Percentiles rank a stretch among this genome's conserved stretches.
phyloP scores from a whole-genome alignment of 495 filamentous ascomycete species.

The Bacidia rubella region DNA sequence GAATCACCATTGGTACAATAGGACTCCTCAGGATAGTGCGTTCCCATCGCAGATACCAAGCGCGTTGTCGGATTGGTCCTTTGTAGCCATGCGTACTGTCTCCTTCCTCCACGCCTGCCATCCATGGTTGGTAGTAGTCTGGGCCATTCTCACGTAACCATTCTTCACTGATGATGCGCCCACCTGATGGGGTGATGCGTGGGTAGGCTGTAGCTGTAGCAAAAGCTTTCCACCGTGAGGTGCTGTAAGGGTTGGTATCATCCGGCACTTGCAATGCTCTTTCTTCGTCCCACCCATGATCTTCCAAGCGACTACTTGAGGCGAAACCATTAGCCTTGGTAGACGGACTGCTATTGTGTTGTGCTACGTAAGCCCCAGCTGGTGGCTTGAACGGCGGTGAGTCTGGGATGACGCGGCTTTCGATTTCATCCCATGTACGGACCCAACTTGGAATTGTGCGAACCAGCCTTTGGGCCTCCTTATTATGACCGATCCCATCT shows the following conservation, averaged over 20 bases:
- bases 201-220: constrained; percentile 42
- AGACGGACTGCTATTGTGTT: constrained; percentile 45
- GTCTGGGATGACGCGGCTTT: constrained; percentile 25
- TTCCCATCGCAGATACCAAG: constrained; percentile 43
- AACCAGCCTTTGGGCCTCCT: constrained; percentile 19
- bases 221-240: constrained; percentile 51
- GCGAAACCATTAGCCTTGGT: constrained; percentile 17
- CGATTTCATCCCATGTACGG: constrained; percentile 32
- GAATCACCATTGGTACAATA: constrained; percentile 71
- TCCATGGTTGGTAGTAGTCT: constrained; percentile 45
- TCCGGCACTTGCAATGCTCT: constrained; percentile 13
- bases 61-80: constrained; percentile 29
- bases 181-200: constrained; percentile 26
- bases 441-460: constrained; percentile 39
- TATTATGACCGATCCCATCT: constrained; percentile 14
- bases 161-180: constrained; percentile 41
- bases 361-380: constrained; percentile 38
- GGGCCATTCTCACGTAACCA: constrained; percentile 46
- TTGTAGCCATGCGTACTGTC: constrained; percentile 36
- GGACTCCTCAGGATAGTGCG: constrained; percentile 58
- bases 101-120: constrained; percentile 28
- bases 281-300: constrained; percentile 12
- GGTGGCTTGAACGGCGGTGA: constrained; percentile 33
- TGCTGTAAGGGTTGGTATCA: constrained; percentile 21
- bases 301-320: constrained; percentile 15